Percentiles rank a stretch among this genome's conserved stretches.
These are phyloP conservation scores for Saccharomycopsis guyanensis DNA, from an alignment of 805 yeast genomes.

Conservation along the genomic window DNA sequence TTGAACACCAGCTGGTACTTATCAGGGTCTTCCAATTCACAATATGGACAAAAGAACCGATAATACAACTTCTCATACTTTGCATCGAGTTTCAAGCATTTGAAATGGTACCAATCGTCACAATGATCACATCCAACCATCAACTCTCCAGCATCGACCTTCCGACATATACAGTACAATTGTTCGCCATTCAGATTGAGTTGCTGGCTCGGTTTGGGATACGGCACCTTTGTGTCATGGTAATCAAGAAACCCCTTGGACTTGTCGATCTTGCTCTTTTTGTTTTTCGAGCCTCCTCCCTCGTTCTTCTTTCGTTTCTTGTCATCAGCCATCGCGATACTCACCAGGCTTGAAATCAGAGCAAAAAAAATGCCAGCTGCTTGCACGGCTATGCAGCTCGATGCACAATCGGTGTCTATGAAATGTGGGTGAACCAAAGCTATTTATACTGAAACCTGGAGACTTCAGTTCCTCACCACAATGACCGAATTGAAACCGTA, in stretches of 20 bases:
- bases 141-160: slow-evolving; percentile 68
- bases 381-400: no score
- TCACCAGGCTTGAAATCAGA: no score
- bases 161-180: slow-evolving; percentile 70
- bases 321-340: not conserved
- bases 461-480: no score
- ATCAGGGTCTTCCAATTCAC: slow-evolving; percentile 42
- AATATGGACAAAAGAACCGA: slow-evolving; percentile 65
- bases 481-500: not conserved
- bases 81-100: slow-evolving; percentile 55
- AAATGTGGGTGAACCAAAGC: no score
- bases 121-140: slow-evolving; percentile 96
- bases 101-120: slow-evolving; percentile 91
- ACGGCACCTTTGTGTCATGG: slow-evolving; percentile 14
- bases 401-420: no score
- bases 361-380: no score
- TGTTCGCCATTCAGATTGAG: slow-evolving; percentile 9
- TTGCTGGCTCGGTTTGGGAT: slow-evolving; percentile 16
- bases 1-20: slow-evolving; percentile 60
- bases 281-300: not conserved
- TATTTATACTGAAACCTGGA: no score
- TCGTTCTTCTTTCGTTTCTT: not conserved
- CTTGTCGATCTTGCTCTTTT: not conserved
- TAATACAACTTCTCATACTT: slow-evolving; percentile 48
- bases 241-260: slow-evolving; percentile 1